Evolutionary conservation across 2,329 filamentous ascomycete genomes (phyloP).

Genomic region (Botrytis fabae): DNA sequence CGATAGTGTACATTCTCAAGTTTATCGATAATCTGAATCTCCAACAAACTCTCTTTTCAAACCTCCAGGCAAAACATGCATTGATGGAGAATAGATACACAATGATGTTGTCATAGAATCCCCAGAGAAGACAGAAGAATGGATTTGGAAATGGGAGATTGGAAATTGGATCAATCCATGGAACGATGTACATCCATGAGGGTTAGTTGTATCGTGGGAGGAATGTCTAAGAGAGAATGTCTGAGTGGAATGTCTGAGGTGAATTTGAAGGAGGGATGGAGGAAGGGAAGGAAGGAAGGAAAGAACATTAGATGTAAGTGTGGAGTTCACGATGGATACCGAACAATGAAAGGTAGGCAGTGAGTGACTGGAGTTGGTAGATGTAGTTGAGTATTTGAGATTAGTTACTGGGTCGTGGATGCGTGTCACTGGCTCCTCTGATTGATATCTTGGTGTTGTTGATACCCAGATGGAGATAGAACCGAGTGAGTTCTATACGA

Average conservation of each 20-base stretch:
- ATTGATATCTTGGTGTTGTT: not conserved
- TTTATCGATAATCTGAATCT: not conserved
- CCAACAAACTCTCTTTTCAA: not conserved
- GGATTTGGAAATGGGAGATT: not conserved
- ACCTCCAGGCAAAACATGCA: not conserved
- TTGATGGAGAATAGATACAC: not conserved
- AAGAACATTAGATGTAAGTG: not conserved
- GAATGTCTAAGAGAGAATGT: not conserved
- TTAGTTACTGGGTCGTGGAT: not conserved
- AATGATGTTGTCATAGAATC: not conserved
- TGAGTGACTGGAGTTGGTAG: not conserved
- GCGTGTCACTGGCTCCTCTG: not conserved
- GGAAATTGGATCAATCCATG: not conserved
- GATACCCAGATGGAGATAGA: not conserved
- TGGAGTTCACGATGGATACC: not conserved
- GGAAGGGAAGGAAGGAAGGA: not conserved
- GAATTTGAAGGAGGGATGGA: not conserved
- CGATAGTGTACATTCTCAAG: constrained; percentile 3
- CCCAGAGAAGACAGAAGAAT: not conserved
- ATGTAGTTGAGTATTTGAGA: not conserved
- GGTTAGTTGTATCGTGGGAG: not conserved
- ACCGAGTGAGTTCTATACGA: not conserved
- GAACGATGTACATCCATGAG: not conserved
- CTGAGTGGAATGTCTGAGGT: not conserved
- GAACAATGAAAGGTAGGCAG: not conserved